phyloP scores from a whole-genome alignment of 2,329 filamentous ascomycete species.

The Diaporthe vaccinii region DNA sequence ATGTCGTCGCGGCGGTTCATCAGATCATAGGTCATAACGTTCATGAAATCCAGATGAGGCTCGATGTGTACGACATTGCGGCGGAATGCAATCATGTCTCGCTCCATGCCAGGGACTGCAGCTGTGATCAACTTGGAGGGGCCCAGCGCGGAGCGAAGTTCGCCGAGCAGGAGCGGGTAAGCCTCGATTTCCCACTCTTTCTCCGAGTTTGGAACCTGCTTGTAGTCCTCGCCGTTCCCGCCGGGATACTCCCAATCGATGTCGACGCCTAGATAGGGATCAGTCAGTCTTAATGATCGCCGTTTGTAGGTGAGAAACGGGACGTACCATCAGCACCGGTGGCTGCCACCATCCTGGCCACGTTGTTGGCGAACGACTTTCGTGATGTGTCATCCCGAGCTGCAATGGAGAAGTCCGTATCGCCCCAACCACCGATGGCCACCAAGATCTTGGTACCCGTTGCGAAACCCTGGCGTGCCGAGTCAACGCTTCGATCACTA shows the following conservation, averaged over 20 bases:
- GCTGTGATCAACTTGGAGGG: constrained; percentile 73
- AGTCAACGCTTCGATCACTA: constrained; percentile 65
- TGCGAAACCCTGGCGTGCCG: constrained; percentile 63
- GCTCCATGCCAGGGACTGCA: constrained; percentile 72
- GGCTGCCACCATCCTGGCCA: constrained; percentile 71
- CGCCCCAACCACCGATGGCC: constrained; percentile 82
- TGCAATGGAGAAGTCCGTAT: constrained; percentile 72
- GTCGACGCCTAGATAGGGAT: constrained; percentile 58
- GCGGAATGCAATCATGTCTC: constrained; percentile 77
- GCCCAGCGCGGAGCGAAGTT: constrained; percentile 70
- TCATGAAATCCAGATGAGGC: constrained; percentile 74
- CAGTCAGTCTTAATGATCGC: constrained; percentile 38
- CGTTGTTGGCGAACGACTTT: constrained; percentile 72
- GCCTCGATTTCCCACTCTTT: constrained; percentile 72
- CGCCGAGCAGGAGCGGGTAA: constrained; percentile 72
- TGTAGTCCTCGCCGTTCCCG: constrained; percentile 80
- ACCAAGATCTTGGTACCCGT: constrained; percentile 73
- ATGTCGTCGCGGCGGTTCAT: constrained; percentile 79
- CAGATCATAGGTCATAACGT: constrained; percentile 70
- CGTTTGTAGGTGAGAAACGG: background rate
- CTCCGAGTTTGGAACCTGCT: constrained; percentile 67
- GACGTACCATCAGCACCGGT: constrained; percentile 75
- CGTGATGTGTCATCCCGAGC: constrained; percentile 66
- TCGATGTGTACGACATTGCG: constrained; percentile 71
- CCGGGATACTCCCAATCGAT: constrained; percentile 76